phyloP scores from a whole-genome alignment of 2,329 filamentous ascomycete genomes.

The Catunica adiposa region DNA sequence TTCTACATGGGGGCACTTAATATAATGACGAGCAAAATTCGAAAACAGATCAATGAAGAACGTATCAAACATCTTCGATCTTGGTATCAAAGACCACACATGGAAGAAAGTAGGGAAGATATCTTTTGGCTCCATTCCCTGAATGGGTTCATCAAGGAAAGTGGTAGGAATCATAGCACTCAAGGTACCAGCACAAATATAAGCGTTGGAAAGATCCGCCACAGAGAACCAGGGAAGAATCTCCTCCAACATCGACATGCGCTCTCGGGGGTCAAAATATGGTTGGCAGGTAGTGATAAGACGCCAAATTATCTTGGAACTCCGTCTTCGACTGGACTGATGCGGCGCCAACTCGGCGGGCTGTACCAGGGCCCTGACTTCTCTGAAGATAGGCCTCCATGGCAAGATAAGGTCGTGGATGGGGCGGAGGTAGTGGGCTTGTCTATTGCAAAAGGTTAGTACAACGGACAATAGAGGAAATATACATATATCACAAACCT shows the following conservation, averaged over 20 bases:
- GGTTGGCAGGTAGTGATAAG: conserved; percentile 78
- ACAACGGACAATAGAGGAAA: not conserved
- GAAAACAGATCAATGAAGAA: conserved; percentile 84
- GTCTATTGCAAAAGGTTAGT: not conserved
- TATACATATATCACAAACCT: conserved; percentile 45
- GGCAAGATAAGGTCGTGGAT: conserved; percentile 80
- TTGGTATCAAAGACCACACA: conserved; percentile 81
- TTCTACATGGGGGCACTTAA: conserved; percentile 56
- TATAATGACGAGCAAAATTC: conserved; percentile 66
- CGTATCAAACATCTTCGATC: conserved; percentile 74
- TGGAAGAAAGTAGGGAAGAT: conserved; percentile 93
- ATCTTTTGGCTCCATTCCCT: conserved; percentile 68
- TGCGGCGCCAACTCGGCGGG: conserved; percentile 63
- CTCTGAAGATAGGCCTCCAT: conserved; percentile 84
- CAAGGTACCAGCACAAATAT: conserved; percentile 75
- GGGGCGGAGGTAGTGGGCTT: conserved; percentile 67
- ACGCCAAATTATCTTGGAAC: conserved; percentile 57
- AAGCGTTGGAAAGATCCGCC: conserved; percentile 80
- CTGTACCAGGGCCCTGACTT: conserved; percentile 78
- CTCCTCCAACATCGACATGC: conserved; percentile 66
- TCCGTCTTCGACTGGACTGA: conserved; percentile 37
- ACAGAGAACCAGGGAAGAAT: conserved; percentile 80
- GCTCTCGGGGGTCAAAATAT: conserved; percentile 81
- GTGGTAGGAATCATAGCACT: conserved; percentile 79
- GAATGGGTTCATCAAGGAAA: conserved; percentile 52